Evolutionary conservation across 352 stramenopile species (phyloP), one percentile per base, ranked within the genome.

Genomic region (Synura sp.): DNA sequence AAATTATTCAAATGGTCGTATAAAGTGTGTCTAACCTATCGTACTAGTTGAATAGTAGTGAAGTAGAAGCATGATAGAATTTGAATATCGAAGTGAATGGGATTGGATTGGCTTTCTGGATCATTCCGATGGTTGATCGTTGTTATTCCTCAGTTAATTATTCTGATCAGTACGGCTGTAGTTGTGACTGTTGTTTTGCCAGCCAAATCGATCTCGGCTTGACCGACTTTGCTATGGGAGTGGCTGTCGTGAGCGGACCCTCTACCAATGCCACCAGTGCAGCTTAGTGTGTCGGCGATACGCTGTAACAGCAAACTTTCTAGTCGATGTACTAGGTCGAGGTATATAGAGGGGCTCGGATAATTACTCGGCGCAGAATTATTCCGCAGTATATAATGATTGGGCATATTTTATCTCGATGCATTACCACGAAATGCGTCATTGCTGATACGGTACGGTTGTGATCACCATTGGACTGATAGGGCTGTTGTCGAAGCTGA

Each of bases 111-210:
- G n/a, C n/a, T n/a, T n/a, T n/a, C n/a, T n/a, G n/a, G n/a, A n/a
- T n/a, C n/a, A n/a, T n/a, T n/a, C n/a, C 57, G 38, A 41, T 31
- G 38, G 25, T 71, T 71, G 57, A 71, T 31, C 57, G 33, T 71
- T 71, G 57, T 71, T 71, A 71, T 71, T 71, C 57, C 57, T 71
- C 57, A 71, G 25, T 41, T 31, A 22, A 71, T 31, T 71, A 36
- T 71, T 71, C 57, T 71, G 57, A 71, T 31, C 25, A 36, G 25
- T 71, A 71, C 57, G 25, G 38, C 57, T 71, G 57, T 71, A 71
- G 33, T 31, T 71, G 57, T 31, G 57, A 71, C 57, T 71, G n/a
- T n/a, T n/a, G n/a, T n/a, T n/a, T n/a, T n/a, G n/a, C n/a, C n/a
- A n/a, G n/a, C n/a, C n/a, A n/a, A n/a, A n/a, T n/a, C n/a, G n/a